Base-by-base conservation (phyloP, 2,329 filamentous ascomycete genomes). In the Bimuria novae-zelandiae region DNA sequence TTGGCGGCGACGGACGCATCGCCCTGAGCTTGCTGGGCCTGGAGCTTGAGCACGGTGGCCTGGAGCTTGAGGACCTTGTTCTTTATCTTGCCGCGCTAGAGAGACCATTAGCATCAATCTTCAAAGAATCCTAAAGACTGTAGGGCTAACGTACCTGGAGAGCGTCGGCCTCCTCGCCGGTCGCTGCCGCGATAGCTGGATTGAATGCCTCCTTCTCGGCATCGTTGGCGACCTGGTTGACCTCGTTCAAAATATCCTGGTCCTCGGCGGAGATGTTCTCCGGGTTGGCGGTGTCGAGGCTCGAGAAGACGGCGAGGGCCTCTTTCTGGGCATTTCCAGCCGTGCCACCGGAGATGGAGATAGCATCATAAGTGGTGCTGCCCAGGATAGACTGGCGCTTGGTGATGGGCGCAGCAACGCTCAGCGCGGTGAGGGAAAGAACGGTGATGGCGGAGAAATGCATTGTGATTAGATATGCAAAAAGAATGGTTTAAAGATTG, bases 11-110 rank as follows among this genome's bases (percentile, higher is more conserved):
- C 76, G 59, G 78, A 73, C 45, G 78, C 75, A n/a, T n/a, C n/a
- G 19, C 82, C 82, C 65, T 83, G 77, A 0, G 82, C 82, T 54
- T 76, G 72, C 64, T 83, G 69, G 48, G 83, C 80, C 69, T 81
- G 71, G 35, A 84, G 74, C 40, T 74, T 73, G 51, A 83, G 63
- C 2, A 81, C 77, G 62, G 82, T 77, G 14, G 83, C 77, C 70
- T 79, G 75, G 43, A 84, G 71, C 75, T 84, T 85, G 47, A 84
- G 70, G 21, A 85, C 80, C 75, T 84, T 84, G 75, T 84, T 84
- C 77, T 84, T 83, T 63, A 78, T 84, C 74, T 84, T 84, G 61
- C 82, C 82, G 45, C 75, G 75, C 71, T 81, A 5, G 4, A n/a
- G 4, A 36, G 30, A n/a, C n/a, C 16, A 11, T 17, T 40, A 10